Conservation (phyloP, 371 early-diverging fungal species). For the Saksenaea vasiformis region DNA sequence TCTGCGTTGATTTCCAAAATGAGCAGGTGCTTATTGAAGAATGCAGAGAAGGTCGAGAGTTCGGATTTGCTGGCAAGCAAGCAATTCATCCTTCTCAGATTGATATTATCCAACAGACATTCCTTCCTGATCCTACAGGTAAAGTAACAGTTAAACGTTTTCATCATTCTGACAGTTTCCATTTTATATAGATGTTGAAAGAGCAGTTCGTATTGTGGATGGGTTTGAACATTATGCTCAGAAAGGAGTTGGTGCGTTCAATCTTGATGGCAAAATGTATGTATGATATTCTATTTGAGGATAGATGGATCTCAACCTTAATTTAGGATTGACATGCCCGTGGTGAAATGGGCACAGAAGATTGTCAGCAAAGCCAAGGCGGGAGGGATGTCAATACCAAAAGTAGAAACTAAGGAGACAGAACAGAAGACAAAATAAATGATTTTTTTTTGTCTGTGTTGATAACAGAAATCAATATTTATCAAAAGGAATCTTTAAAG, state of each 20-base stretch:
- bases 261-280: slow-evolving; percentile 87
- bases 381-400: slow-evolving; percentile 53
- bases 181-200: slow-evolving; percentile 48
- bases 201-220: slow-evolving; percentile 72
- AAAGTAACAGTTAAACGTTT: slow-evolving; percentile 6
- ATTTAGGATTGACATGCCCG: slow-evolving; percentile 68
- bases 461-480: not conserved
- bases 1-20: slow-evolving; percentile 83
- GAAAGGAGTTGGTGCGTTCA: slow-evolving; percentile 87
- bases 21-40: slow-evolving; percentile 71
- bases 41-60: slow-evolving; percentile 81
- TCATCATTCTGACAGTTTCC: not conserved
- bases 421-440: slow-evolving; percentile 5
- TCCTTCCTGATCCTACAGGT: slow-evolving; percentile 76
- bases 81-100: slow-evolving; percentile 93
- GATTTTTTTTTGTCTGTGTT: too few species aligned
- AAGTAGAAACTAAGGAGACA: slow-evolving; percentile 13
- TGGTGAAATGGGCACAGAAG: slow-evolving; percentile 73
- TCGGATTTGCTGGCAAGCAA: slow-evolving; percentile 96
- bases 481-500: too few species aligned
- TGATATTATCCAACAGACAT: slow-evolving; percentile 75
- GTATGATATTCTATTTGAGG: slow-evolving; percentile 1
- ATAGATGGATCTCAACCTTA: not conserved
- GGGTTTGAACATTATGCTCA: slow-evolving; percentile 65
- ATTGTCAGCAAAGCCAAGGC: slow-evolving; percentile 58